These are phyloP conservation scores for Helotiales sp. DNA, from an alignment of 2,329 filamentous ascomycete genomes.

Conservation along the genomic window DNA sequence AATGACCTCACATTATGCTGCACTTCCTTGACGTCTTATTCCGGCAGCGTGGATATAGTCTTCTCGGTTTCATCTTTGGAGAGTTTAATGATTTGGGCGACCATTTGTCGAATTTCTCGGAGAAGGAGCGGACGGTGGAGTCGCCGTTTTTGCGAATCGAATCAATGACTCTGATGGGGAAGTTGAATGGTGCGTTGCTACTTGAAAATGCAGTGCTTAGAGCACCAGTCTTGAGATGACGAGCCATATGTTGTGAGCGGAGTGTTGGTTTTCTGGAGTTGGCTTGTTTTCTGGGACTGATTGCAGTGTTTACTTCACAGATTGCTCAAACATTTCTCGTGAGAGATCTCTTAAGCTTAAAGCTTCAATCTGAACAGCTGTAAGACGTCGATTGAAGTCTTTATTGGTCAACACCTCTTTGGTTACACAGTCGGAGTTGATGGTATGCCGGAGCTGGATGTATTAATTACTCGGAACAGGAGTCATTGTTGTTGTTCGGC, in stretches of 20 bases:
- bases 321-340: background rate
- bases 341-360: background rate
- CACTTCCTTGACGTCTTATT: slow-evolving; percentile 55
- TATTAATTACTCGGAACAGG: background rate
- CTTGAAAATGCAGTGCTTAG: background rate
- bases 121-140: slow-evolving; percentile 53
- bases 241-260: background rate
- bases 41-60: slow-evolving; percentile 50
- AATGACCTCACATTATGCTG: slow-evolving; percentile 56
- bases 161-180: slow-evolving; percentile 53
- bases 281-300: background rate
- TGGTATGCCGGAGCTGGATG: background rate
- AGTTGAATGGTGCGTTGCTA: slow-evolving; percentile 22
- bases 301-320: background rate
- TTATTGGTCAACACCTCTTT: background rate
- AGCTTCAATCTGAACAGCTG: background rate
- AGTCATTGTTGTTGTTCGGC: background rate
- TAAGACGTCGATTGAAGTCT: background rate
- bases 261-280: background rate
- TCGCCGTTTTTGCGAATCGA: slow-evolving; percentile 54
- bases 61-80: slow-evolving; percentile 51
- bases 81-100: slow-evolving; percentile 54
- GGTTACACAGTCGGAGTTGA: background rate
- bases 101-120: slow-evolving; percentile 60
- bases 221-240: background rate